phyloP scores from a whole-genome alignment of 2,329 filamentous ascomycete species.

The Pyrenophora teres region DNA sequence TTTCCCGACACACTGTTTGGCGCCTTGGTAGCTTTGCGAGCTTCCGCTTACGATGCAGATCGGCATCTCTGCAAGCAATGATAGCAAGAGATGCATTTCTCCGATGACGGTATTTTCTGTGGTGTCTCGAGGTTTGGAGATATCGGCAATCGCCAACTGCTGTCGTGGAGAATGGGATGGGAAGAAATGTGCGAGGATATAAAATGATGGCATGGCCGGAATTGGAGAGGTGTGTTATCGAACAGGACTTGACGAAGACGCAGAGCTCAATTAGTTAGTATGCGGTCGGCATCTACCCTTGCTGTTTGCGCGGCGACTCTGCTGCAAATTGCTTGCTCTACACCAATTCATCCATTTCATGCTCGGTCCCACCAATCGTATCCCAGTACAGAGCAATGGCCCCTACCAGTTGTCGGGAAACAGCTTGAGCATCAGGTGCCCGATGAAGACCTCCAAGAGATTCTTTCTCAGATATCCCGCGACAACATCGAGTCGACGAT shows the following conservation, averaged over 20 bases:
- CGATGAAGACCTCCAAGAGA: conserved; percentile 43
- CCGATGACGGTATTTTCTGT: conserved; percentile 15
- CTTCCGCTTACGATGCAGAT: conserved; percentile 25
- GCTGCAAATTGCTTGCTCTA: conserved; percentile 10
- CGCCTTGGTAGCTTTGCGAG: conserved; percentile 24
- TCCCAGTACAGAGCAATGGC: conserved; percentile 40
- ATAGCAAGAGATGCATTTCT: conserved; percentile 2
- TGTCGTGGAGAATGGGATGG: conserved; percentile 12
- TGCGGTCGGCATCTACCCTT: conserved; percentile 15
- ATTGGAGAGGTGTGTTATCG: not conserved
- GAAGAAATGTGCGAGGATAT: conserved; percentile 1
- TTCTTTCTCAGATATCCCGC: conserved; percentile 46
- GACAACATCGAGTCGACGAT: conserved; percentile 55
- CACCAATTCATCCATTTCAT: conserved; percentile 21
- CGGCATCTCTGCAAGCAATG: conserved; percentile 8
- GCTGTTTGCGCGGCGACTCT: conserved; percentile 10
- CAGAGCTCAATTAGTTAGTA: conserved; percentile 1
- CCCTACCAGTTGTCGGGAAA: conserved; percentile 38
- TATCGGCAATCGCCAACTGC: conserved; percentile 14
- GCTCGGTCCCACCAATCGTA: conserved; percentile 9
- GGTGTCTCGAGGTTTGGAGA: conserved; percentile 8
- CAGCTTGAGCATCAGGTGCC: conserved; percentile 44
- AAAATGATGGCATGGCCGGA: not conserved
- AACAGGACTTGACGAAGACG: not conserved
- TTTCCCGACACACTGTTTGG: conserved; percentile 8